Evolutionary conservation across 306 rosid species (phyloP), one percentile per base, ranked within the genome.

Genomic region (Cotoneaster glaucophyllus): DNA sequence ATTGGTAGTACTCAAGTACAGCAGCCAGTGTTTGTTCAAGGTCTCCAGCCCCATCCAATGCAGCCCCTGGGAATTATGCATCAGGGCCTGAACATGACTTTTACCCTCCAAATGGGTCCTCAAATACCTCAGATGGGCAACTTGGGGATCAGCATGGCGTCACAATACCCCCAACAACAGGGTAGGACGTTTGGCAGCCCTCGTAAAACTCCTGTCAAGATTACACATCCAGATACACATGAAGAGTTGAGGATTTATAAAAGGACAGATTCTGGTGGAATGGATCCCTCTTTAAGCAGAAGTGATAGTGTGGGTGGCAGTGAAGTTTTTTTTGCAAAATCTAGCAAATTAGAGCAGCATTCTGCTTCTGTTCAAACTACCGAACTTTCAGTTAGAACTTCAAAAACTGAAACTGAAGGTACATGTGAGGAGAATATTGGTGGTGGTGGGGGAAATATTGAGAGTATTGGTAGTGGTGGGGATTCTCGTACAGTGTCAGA

Each of bases 151-250:
- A 71, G 84, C 85, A 79, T 82, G 34, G 52, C 69, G 50, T 79
- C 89, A 5, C 98, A 84, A 65, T 96, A 81, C 83, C 54, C 93
- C 43, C 99, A 83, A 69, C 97, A 87, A 77, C 97, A 87, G 71
- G 99, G 90, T 63, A 94, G 89, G 57, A 89, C 89, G 68, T 90
- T 79, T 90, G 67, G 84, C 0, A 86, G 76, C 62, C 93, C 75
- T 64, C 98, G 98, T 61, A 96, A 87, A 80, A 77, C 93, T 75
- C 10, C 87, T 32, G 96, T 93, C 21, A 96, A 90, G 86, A 96
- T 96, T 69, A 96, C 96, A 78, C 95, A 93, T 87, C 99, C 99
- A 29, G 93, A 96, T 43, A 93, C 99, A 2, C 97, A 85, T 70
- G 93, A 96, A 81, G 98, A 90, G 79, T 79, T 96, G 80, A 85